Percentiles rank a stretch among this genome's conserved stretches.
Conservation (phyloP, 108 stramenopile species). For the Fragilariopsis cylindrus region DNA sequence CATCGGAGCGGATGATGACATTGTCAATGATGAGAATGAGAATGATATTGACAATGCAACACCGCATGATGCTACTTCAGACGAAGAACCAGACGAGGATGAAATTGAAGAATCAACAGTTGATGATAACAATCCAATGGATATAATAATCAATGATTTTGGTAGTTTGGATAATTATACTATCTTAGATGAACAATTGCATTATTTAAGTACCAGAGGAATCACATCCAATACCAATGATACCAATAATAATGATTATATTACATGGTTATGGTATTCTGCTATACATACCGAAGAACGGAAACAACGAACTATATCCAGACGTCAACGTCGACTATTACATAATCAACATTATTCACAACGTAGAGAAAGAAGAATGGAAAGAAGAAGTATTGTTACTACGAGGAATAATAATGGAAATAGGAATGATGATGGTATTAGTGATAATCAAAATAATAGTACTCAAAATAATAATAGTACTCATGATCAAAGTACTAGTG, state of each 20-base stretch:
- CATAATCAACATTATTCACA: too few relatives aligned
- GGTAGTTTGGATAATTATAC: conserved; percentile 1
- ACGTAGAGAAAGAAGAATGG: too few relatives aligned
- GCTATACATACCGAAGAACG: background rate
- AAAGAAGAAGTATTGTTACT: too few relatives aligned
- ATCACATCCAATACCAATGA: too few relatives aligned
- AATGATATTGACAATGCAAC: background rate
- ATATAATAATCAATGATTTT: background rate
- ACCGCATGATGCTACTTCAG: background rate
- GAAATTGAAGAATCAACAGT: too few relatives aligned
- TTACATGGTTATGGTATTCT: conserved; percentile 13
- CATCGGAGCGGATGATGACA: background rate
- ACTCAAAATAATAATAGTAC: too few relatives aligned
- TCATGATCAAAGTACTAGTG: background rate
- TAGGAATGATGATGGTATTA: background rate
- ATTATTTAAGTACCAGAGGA: background rate
- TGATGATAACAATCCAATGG: background rate
- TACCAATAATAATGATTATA: background rate
- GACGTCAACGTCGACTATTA: too few relatives aligned
- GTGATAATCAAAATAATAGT: too few relatives aligned
- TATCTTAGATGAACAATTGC: background rate
- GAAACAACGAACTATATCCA: too few relatives aligned
- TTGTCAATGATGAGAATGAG: background rate
- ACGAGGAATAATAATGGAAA: background rate
- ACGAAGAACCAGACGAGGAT: background rate